Base-by-base conservation (phyloP, 1,139 yeast species). In the Yamadazyma kanchanaburiensis region DNA sequence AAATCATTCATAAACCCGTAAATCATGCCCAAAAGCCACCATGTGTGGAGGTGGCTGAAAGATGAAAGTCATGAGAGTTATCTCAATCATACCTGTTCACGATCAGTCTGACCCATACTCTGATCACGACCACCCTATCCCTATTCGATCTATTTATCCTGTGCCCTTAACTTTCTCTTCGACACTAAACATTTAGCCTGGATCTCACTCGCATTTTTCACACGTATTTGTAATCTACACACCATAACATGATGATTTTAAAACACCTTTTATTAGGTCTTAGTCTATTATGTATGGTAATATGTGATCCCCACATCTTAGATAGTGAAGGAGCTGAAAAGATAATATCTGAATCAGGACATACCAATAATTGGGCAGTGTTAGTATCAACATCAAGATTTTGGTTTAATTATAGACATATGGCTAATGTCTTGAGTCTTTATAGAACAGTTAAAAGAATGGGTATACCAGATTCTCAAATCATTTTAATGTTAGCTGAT, bases 401-500 rank as follows among this genome's bases (percentile, higher is more conserved):
- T 59, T 91, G 99, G 99, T 91, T 91, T 69, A 91, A 91, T 57
- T 91, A 91, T 54, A 72, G 96, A 54, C 99, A 91, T 58, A 87
- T 91, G 89, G 98, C 98, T 26, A 91, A 91, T 57, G 95, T 85
- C 12, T 68, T 91, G 43, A 84, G 95, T 55, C 80, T 94, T 74
- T 91, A 91, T 61, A 74, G 98, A 46, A 91, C 97, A 0, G 98
- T 91, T 20, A 91, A 89, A 58, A 68, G 98, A 45, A 62, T 91
- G 38, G 99, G 98, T 2, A 91, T 91, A 18, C 99, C 99, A 0
- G 98, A 91, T 56, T 88, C 96, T 2, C 98, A 94, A 53, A 94
- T 91, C 53, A 89, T 91, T 27, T 64, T 91, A 48, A 94, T 91
- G 98, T 65, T 91, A 33, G 83, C 96, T 22, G 99, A 91, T 57